Base-by-base conservation (phyloP, 768 basidiomycete genomes). In the Tulasnella sp. region DNA sequence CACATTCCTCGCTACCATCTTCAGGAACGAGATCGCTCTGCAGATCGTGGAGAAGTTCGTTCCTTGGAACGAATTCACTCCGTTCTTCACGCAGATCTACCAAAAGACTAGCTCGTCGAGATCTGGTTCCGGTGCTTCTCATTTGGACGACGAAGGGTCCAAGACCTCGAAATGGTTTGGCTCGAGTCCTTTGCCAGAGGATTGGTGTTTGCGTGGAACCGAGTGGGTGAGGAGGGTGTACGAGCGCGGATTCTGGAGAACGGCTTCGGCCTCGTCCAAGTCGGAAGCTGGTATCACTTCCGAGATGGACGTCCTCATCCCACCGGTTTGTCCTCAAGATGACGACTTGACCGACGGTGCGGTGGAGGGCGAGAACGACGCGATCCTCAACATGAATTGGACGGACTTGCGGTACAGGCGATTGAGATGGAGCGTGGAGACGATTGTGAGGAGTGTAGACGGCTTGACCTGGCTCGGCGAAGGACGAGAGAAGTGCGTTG, bases 161-260 rank as follows among this genome's bases (percentile, higher is more conserved):
- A 82, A 42, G 87, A 91, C 70, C 12, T 39, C 68, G 31, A 82
- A 84, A 31, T 89, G 96, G 85, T 85, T 93, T 67, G 89, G 89
- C 17, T 91, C 89, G 78, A 84, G 88, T 29, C 90, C 93, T 0
- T 84, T 99, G 1, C 87, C 93, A 0, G 97, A 99, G 83, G 97
- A 99, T 80, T 98, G 96, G 95, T 93, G 92, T 80, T 82, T 98
- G 79, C 88, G 97, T 39, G 97, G 97, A 0, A 94, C 96, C 91
- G 96, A 96, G 79, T 99, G 97, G 97, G 91, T 94, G 3, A 87
- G 94, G 77, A 89, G 89, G 78, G 90, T 98, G 19, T 99, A 92
- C 81, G 95, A 97, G 82, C 89, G 93, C 52, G 97, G 96, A 0
- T 99, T 91, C 82, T 99, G 97, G 97, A 93, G 91, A 81, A 31